A percentile compares a stretch with the other conserved stretches of the same genome.
phyloP scores from a whole-genome alignment of 2,329 filamentous ascomycete genomes.

The Apiospora malaysiana region DNA sequence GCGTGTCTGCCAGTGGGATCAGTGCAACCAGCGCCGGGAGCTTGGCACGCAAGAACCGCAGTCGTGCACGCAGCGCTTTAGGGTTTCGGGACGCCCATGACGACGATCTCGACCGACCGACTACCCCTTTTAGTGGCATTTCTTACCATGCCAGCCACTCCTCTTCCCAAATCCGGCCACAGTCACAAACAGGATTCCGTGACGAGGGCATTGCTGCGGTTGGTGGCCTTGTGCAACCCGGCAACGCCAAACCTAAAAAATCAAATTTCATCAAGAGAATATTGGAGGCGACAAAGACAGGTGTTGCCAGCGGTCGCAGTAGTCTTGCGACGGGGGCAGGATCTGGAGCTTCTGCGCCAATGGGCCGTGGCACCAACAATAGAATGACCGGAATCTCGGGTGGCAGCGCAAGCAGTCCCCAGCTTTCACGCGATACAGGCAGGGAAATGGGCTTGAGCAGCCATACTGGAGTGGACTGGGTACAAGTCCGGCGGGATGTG shows the following conservation, averaged over 20 bases:
- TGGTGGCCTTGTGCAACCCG: constrained; percentile 76
- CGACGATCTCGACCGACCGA: constrained; percentile 59
- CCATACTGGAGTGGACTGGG: constrained; percentile 75
- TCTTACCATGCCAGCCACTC: constrained; percentile 91
- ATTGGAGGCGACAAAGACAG: constrained; percentile 90
- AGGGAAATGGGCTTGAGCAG: constrained; percentile 73
- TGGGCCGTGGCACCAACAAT: constrained; percentile 46
- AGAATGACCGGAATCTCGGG: constrained; percentile 54
- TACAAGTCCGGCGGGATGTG: constrained; percentile 94
- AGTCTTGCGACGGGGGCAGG: constrained; percentile 72
- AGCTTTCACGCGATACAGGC: constrained; percentile 56
- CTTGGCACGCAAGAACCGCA: constrained; percentile 76
- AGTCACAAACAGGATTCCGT: constrained; percentile 70
- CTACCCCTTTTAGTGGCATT: constrained; percentile 75
- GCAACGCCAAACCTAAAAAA: constrained; percentile 68
- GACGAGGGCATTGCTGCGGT: constrained; percentile 73
- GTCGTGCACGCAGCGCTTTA: constrained; percentile 68
- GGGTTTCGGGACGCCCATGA: constrained; percentile 59
- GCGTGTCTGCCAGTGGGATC: constrained; percentile 85
- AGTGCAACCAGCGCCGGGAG: constrained; percentile 96
- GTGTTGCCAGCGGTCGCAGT: constrained; percentile 85
- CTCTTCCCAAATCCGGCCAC: constrained; percentile 59
- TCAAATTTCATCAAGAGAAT: constrained; percentile 96
- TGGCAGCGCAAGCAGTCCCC: constrained; percentile 44
- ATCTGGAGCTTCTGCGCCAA: constrained; percentile 48